These are phyloP conservation scores for Suillus paluster DNA, from an alignment of 768 basidiomycete genomes.

Conservation along the genomic window DNA sequence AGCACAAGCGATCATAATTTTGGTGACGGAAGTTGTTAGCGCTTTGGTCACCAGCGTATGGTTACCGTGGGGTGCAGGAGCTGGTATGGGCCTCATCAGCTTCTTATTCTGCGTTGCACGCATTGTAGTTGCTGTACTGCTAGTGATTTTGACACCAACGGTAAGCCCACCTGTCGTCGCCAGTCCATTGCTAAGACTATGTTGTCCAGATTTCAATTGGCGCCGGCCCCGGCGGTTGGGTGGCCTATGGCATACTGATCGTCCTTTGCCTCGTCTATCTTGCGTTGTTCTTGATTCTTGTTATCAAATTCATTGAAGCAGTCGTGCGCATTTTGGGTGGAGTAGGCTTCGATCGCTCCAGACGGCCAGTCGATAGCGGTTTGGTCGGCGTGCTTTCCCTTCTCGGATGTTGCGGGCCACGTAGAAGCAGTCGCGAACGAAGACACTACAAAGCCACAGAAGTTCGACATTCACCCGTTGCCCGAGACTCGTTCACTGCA, in stretches of 20 bases:
- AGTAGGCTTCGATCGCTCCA: slow-evolving; percentile 84
- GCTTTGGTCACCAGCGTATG: slow-evolving; percentile 91
- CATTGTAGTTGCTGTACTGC: slow-evolving; percentile 86
- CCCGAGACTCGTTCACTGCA: slow-evolving; percentile 28
- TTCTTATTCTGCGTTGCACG: slow-evolving; percentile 92
- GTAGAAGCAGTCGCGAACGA: slow-evolving; percentile 38
- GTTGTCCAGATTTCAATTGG: slow-evolving; percentile 78
- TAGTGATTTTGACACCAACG: slow-evolving; percentile 88
- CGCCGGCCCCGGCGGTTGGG: slow-evolving; percentile 83
- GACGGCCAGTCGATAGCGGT: slow-evolving; percentile 81
- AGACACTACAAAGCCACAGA: slow-evolving; percentile 30
- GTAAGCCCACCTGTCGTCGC: slow-evolving; percentile 50
- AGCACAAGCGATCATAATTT: slow-evolving; percentile 87
- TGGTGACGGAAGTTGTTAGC: slow-evolving; percentile 85
- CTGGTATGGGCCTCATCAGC: slow-evolving; percentile 95
- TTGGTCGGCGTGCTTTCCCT: slow-evolving; percentile 84
- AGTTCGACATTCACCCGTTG: slow-evolving; percentile 14
- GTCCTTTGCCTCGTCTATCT: slow-evolving; percentile 84
- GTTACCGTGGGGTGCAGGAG: slow-evolving; percentile 96
- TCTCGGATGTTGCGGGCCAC: slow-evolving; percentile 65
- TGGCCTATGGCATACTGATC: slow-evolving; percentile 90
- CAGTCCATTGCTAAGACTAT: slow-evolving; percentile 17
- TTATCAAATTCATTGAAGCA: slow-evolving; percentile 86
- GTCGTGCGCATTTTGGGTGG: slow-evolving; percentile 75
- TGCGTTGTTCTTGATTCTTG: slow-evolving; percentile 79